Evolutionary conservation across 768 basidiomycete genomes (phyloP).

Genomic region (Gloeopeniophorella convolvens): DNA sequence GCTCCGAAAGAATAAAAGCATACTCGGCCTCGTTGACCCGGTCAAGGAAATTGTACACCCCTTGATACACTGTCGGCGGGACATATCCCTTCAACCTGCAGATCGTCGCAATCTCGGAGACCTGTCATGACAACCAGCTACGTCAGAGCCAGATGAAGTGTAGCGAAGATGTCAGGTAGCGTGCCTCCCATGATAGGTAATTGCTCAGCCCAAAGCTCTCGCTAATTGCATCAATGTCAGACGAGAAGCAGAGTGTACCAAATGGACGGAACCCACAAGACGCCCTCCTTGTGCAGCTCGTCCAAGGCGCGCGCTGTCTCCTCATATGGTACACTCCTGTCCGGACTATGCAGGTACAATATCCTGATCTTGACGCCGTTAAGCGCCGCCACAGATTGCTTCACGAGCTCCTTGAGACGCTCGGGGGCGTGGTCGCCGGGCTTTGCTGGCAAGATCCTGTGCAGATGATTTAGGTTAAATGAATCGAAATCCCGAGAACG

Average conservation of each 20-base stretch:
- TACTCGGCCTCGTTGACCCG: slow-evolving; percentile 21
- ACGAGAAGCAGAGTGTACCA: neutral
- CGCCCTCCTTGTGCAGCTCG: slow-evolving; percentile 22
- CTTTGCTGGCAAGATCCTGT: slow-evolving; percentile 9
- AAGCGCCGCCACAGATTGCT: neutral
- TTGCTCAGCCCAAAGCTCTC: slow-evolving; percentile 22
- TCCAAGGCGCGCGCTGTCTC: slow-evolving; percentile 26
- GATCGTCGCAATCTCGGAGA: slow-evolving; percentile 27
- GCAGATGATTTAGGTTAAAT: neutral
- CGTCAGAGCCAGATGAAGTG: too few species aligned
- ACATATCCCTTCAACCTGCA: slow-evolving; percentile 23
- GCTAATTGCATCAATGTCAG: slow-evolving; percentile 1
- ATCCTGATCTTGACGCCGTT: neutral
- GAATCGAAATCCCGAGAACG: neutral
- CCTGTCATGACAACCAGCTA: slow-evolving; percentile 6
- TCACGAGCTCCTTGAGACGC: slow-evolving; percentile 4
- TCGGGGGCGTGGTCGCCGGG: slow-evolving; percentile 1
- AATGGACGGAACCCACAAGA: slow-evolving; percentile 11
- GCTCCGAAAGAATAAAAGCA: neutral
- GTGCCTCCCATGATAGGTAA: slow-evolving; percentile 19
- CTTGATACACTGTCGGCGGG: slow-evolving; percentile 25
- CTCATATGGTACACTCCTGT: slow-evolving; percentile 19
- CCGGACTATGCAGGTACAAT: slow-evolving; percentile 27
- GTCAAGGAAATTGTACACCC: slow-evolving; percentile 24
- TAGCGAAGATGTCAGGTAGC: neutral